Base-by-base conservation (phyloP, 2,329 filamentous ascomycete genomes). In the Colletotrichum chlorophyti region DNA sequence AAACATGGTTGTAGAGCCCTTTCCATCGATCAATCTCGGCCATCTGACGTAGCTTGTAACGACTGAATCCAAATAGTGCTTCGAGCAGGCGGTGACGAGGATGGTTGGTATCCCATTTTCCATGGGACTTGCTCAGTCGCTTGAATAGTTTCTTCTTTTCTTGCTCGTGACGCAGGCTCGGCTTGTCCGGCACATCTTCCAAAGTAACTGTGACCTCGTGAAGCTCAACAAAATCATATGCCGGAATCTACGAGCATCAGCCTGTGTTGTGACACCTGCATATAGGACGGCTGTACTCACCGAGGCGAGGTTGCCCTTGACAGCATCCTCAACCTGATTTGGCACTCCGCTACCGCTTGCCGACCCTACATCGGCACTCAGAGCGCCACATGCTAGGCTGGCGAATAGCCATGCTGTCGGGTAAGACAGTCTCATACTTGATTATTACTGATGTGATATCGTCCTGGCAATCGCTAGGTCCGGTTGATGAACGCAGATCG, bases 21-120 rank as follows among this genome's bases (percentile, higher is more conserved):
- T 69, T 68, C 12, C 74, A 65, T 0, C 74, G 67, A 14, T 71
- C 64, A 4, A 79, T 53, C 24, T 78, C 77, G 1, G 64, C 66
- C n/a, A 66, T 68, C 23, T 76, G 72, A 0, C 68, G 63, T 10
- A 70, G 65, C 17, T 69, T 65, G 23, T 78, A 77, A 5, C 61
- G 70, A 3, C 61, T 57, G 43, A 74, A 79, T 1, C 72, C 75
- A 32, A 73, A 68, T 0, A 79, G 62, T 0, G 76, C 74, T 34
- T 78, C 74, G 0, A 79, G 66, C 0, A 79, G 66, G 0, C 76
- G 72, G 53, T 76, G 66, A 2, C 76, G 69, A 1, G 74, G 70
- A 29, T 79, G 77, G 11, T 70, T 70, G 2, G 63, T 52, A 24
- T 70, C 70, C 70, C 73, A 75, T 5, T 41, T 65, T 0, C 74